A percentile compares a stretch with the other conserved stretches of the same genome.
These are phyloP conservation scores for Setaria viridis DNA, from an alignment of 202 grass and related monocot species.

Conservation along the genomic window DNA sequence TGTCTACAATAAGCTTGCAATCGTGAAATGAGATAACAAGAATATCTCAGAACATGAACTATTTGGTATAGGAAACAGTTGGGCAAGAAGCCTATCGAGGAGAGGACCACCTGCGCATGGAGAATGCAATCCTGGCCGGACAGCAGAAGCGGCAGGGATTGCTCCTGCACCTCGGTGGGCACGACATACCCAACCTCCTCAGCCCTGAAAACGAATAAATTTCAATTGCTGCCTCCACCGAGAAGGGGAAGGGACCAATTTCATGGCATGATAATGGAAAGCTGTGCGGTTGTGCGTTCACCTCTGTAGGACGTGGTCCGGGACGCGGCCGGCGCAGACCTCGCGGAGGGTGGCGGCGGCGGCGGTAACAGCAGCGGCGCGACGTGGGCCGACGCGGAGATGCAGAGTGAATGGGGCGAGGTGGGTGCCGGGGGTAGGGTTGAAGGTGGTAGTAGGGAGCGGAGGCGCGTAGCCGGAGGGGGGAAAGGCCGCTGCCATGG, in stretches of 20 bases:
- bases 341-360: constrained; percentile 60
- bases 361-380: constrained; percentile 16
- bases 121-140: constrained; percentile 87
- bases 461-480: constrained; percentile 17
- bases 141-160: constrained; percentile 76
- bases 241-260: not conserved
- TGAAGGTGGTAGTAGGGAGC: not conserved
- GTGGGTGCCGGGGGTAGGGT: not conserved
- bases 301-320: constrained; percentile 73
- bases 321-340: constrained; percentile 72
- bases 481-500: constrained; percentile 29
- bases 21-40: not conserved
- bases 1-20: constrained; percentile 59
- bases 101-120: constrained; percentile 80
- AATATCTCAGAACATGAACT: not conserved
- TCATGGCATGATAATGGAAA: not conserved
- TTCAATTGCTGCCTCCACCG: not conserved
- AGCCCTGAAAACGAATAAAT: constrained; percentile 61
- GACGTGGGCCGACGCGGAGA: constrained; percentile 7
- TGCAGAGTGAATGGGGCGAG: constrained; percentile 22
- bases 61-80: not conserved
- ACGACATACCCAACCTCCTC: constrained; percentile 71
- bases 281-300: not conserved
- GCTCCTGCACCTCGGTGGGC: constrained; percentile 82
- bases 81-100: not conserved